Evolutionary conservation across 148 eudicot genomes (phyloP).

Genomic region (Cornus florida): DNA sequence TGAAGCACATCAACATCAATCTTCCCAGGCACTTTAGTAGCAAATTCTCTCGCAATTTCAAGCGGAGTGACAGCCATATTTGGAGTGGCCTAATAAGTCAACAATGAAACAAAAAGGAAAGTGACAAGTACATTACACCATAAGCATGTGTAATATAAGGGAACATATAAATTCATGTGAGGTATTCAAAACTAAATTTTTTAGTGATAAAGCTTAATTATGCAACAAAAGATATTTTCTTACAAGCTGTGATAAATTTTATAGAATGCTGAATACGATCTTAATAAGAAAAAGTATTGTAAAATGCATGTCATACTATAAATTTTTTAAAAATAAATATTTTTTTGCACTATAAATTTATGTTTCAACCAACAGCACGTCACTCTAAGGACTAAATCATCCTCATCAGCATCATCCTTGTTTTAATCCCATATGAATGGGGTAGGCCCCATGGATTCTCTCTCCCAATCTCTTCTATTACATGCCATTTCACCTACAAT

Average conservation of each 20-base stretch:
- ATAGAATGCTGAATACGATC: neutral
- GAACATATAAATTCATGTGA: neutral
- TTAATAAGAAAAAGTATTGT: neutral
- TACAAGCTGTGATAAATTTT: neutral
- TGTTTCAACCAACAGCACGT: neutral
- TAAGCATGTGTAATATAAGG: neutral
- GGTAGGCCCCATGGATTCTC: too few species aligned
- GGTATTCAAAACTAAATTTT: neutral
- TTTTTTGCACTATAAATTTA: neutral
- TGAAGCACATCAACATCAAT: constrained; percentile 97
- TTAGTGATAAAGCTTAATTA: neutral
- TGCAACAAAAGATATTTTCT: neutral
- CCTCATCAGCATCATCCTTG: too few species aligned
- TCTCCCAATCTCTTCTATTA: too few species aligned
- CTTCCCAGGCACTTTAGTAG: constrained; percentile 98
- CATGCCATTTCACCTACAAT: too few species aligned
- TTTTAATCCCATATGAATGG: too few species aligned
- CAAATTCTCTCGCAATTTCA: constrained; percentile 93
- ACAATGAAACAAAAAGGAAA: too few species aligned
- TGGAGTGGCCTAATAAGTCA: too few species aligned
- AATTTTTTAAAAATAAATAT: neutral
- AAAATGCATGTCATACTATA: neutral
- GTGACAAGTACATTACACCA: constrained; percentile 31
- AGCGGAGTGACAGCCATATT: constrained; percentile 61
- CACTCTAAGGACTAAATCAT: neutral